A percentile compares a stretch with the other conserved stretches of the same genome.
These are phyloP conservation scores for Austroboletus niveus DNA, from an alignment of 1,284 basidiomycete species.

Conservation along the genomic window DNA sequence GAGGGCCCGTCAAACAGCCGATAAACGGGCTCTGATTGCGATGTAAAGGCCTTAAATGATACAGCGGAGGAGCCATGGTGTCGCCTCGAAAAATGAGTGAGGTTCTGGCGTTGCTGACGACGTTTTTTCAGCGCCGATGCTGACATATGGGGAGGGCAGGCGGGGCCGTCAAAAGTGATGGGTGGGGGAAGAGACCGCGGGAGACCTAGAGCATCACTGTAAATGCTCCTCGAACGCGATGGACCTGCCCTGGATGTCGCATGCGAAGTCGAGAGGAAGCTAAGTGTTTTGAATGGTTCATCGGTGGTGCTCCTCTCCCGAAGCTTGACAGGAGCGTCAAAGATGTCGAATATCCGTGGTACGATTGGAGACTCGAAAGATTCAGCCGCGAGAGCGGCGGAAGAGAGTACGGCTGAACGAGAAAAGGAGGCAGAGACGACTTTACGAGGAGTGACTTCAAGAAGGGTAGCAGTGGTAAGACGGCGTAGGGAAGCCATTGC, in stretches of 20 bases:
- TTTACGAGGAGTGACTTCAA: slow-evolving; percentile 7
- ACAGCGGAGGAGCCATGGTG: background rate
- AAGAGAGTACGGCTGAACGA: slow-evolving; percentile 7
- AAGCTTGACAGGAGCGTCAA: slow-evolving; percentile 40
- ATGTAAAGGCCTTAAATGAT: slow-evolving; percentile 11
- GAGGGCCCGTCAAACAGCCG: slow-evolving; percentile 46
- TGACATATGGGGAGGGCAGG: slow-evolving; percentile 35
- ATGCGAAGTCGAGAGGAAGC: background rate
- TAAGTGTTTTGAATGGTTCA: background rate
- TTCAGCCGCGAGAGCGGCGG: slow-evolving; percentile 3
- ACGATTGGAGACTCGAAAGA: slow-evolving; percentile 1
- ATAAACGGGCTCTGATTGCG: slow-evolving; percentile 23
- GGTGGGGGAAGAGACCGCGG: slow-evolving; percentile 39
- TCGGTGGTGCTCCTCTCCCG: slow-evolving; percentile 20
- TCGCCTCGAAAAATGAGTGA: background rate
- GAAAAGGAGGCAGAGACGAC: slow-evolving; percentile 7
- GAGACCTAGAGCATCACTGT: slow-evolving; percentile 6
- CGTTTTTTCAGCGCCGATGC: slow-evolving; percentile 16
- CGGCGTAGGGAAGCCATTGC: slow-evolving; percentile 17
- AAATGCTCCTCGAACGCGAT: slow-evolving; percentile 1
- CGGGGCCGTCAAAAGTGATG: slow-evolving; percentile 45
- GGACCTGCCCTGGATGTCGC: background rate
- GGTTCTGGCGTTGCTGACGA: slow-evolving; percentile 15
- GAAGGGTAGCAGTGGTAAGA: slow-evolving; percentile 6
- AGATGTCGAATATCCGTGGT: slow-evolving; percentile 39